Evolutionary conservation across 1,284 basidiomycete species (phyloP), one percentile per base, ranked within the genome.

Genomic region (Gymnopus androsaceus): DNA sequence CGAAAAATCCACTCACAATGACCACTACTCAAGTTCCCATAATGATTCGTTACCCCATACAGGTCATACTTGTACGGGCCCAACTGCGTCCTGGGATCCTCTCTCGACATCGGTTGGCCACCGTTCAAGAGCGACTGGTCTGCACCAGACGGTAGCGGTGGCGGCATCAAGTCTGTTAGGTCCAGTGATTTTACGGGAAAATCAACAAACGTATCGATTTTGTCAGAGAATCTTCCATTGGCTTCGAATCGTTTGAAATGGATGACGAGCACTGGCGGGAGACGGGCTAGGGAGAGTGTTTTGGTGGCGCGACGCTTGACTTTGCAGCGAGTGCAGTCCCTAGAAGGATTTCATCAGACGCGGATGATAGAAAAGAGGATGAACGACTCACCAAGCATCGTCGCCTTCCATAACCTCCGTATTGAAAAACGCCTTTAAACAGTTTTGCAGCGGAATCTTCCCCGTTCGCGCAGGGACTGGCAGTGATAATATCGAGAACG

Each of bases 211-310:
- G 92, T 94, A 70, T 95, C 93, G 55, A 94, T 84, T 75, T 98
- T 98, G 76, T 98, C 95, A 46, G 94, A 95, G 72, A 96, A 97
- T 2, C 88, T 88, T 0, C 95, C 95, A 62, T 92, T 90, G 61
- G 90, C 90, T 46, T 92, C 91, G 75, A 99, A 99, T 31, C 97
- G 86, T 69, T 99, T 99, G 40, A 99, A 81, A 67, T 98, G 95
- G 63, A 99, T 95, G 60, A 99, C 78, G 12, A 99, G 82, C 34
- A 99, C 86, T 0, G 95, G 95, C 0, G 97, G 97, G 11, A 99
- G 80, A 14, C 96, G 88, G 2, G 95, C 91, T n/a, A 99, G 81
- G 0, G 91, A 90, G 3, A 98, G 78, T 37, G 82, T 84, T 70
- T 97, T 96, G 17, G 87, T 84, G 3, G 95, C 93, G 58, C 84